Conservation (phyloP, 2,329 filamentous ascomycete genomes). For the Teratosphaeria epicoccoides region DNA sequence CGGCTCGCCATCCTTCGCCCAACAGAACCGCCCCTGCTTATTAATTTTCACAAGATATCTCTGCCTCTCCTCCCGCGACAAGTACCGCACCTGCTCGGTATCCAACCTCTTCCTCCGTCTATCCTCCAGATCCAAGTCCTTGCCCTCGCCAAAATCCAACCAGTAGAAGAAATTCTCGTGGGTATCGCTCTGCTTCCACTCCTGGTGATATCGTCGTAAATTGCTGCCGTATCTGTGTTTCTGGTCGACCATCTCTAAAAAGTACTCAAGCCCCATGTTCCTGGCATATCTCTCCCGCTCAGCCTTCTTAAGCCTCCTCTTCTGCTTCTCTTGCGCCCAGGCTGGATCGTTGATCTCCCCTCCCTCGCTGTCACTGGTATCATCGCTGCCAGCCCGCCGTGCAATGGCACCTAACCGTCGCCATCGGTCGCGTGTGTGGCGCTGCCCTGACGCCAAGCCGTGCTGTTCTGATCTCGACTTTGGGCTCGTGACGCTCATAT, state of each 20-base stretch:
- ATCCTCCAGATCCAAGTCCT: slow-evolving; percentile 54
- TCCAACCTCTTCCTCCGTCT: slow-evolving; percentile 68
- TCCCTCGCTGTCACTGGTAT: slow-evolving; percentile 41
- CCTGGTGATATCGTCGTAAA: slow-evolving; percentile 66
- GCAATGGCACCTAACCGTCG: slow-evolving; percentile 61
- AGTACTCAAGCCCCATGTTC: slow-evolving; percentile 79
- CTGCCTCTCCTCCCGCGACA: slow-evolving; percentile 70
- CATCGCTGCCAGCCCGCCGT: slow-evolving; percentile 60
- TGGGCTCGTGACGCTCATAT: slow-evolving; percentile 41
- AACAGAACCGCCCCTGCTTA: slow-evolving; percentile 62
- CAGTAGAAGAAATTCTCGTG: slow-evolving; percentile 90
- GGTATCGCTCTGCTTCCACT: slow-evolving; percentile 69
- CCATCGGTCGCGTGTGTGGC: slow-evolving; percentile 55
- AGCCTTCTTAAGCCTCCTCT: slow-evolving; percentile 41
- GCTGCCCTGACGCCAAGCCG: slow-evolving; percentile 9
- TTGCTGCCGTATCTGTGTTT: slow-evolving; percentile 85
- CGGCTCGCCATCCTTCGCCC: slow-evolving; percentile 69
- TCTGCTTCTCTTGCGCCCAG: slow-evolving; percentile 22
- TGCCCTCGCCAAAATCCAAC: slow-evolving; percentile 74
- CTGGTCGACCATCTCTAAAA: slow-evolving; percentile 59
- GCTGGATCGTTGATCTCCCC: slow-evolving; percentile 27
- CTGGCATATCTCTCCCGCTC: slow-evolving; percentile 57
- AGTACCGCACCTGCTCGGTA: slow-evolving; percentile 69
- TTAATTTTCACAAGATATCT: slow-evolving; percentile 74
- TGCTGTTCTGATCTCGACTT: slow-evolving; percentile 28